Evolutionary conservation across 768 basidiomycete genomes (phyloP).

Genomic region (Boletus tylopilopsis): DNA sequence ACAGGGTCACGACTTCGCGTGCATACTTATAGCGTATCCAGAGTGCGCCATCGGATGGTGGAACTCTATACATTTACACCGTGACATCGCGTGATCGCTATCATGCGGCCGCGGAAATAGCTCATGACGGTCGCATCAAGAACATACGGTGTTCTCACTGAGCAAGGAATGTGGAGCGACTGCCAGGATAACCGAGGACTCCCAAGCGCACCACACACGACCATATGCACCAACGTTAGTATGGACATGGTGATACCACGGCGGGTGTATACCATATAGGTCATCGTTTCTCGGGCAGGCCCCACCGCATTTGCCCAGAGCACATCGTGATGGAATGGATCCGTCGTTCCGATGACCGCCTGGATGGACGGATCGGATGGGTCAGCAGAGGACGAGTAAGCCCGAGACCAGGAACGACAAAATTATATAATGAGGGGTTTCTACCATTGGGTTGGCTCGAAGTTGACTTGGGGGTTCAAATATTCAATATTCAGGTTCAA

Average conservation of each 20-base stretch:
- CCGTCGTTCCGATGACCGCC: conserved; percentile 13
- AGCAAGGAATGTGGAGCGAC: neutral
- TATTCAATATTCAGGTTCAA: neutral
- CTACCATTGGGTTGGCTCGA: conserved; percentile 7
- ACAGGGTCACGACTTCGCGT: too few species aligned
- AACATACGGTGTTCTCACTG: neutral
- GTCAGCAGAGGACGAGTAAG: neutral
- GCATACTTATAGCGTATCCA: neutral
- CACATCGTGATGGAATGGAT: neutral
- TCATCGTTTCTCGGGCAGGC: too few species aligned
- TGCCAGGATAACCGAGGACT: too few species aligned
- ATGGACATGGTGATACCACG: neutral
- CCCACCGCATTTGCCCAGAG: too few species aligned
- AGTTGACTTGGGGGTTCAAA: conserved; percentile 2
- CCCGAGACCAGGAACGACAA: neutral
- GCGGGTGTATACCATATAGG: neutral
- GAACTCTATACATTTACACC: neutral
- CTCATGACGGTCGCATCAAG: neutral
- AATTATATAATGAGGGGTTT: conserved; percentile 7
- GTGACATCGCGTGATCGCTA: conserved; percentile 2
- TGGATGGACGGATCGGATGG: neutral
- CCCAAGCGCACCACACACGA: neutral
- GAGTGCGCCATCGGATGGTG: conserved; percentile 2
- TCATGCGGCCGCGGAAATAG: neutral
- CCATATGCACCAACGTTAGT: neutral